A percentile compares a stretch with the other conserved stretches of the same genome.
Conservation (phyloP, 2,329 filamentous ascomycete species). For the Colletotrichum echinochloae region DNA sequence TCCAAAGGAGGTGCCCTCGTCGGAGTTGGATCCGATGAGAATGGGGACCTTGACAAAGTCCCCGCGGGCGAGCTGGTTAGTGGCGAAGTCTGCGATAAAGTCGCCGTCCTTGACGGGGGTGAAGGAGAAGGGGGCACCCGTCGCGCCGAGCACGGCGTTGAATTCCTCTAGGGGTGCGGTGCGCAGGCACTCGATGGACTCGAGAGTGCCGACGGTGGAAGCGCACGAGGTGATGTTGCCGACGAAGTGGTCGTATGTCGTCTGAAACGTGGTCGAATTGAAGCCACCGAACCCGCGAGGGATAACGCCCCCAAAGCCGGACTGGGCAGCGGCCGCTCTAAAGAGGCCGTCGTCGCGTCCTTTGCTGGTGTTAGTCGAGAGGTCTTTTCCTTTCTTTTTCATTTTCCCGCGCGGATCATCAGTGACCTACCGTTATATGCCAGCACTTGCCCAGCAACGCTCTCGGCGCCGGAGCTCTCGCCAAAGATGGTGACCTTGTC, state of each 20-base stretch:
- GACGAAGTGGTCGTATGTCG: slow-evolving; percentile 46
- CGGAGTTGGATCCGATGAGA: slow-evolving; percentile 52
- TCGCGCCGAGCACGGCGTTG: slow-evolving; percentile 41
- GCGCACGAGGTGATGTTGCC: slow-evolving; percentile 46
- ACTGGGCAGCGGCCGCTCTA: slow-evolving; percentile 61
- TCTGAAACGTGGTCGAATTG: slow-evolving; percentile 48
- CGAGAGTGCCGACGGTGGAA: slow-evolving; percentile 42
- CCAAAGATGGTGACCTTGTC: slow-evolving; percentile 63
- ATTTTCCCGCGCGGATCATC: not conserved
- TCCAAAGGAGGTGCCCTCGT: slow-evolving; percentile 47
- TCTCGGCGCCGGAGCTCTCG: slow-evolving; percentile 62
- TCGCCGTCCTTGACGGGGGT: slow-evolving; percentile 51
- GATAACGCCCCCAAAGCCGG: slow-evolving; percentile 54
- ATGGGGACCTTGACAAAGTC: slow-evolving; percentile 51
- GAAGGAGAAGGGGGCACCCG: slow-evolving; percentile 23
- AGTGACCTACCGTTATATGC: slow-evolving; percentile 58
- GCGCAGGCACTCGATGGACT: slow-evolving; percentile 47
- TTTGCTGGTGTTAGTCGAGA: slow-evolving; percentile 1
- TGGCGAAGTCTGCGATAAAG: slow-evolving; percentile 49
- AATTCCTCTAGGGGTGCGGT: slow-evolving; percentile 47
- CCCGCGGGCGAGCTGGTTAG: slow-evolving; percentile 48
- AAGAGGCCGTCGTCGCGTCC: slow-evolving; percentile 64
- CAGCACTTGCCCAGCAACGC: slow-evolving; percentile 58
- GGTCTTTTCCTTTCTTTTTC: not conserved
- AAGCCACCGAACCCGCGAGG: slow-evolving; percentile 45